Conservation (phyloP, 129 eudicot genomes). For the Tagetes erecta region DNA sequence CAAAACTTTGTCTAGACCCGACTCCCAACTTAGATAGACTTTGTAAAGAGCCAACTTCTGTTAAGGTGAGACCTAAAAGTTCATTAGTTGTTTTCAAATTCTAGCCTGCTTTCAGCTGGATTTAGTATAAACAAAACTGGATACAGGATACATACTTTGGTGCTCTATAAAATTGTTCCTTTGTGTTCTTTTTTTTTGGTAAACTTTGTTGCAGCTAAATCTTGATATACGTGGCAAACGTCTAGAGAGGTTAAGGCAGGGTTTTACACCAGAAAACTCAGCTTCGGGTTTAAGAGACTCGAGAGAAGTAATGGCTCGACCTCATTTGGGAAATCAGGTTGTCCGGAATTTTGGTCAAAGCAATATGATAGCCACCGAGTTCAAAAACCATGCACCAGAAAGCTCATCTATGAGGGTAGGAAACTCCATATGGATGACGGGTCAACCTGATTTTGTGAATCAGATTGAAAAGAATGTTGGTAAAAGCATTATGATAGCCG, state of each 20-base stretch:
- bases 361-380: not conserved
- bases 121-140: not conserved
- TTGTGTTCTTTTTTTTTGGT: conserved; percentile 8
- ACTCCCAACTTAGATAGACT: conserved; percentile 69
- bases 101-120: not conserved
- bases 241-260: conserved; percentile 59
- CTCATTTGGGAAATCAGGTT: not conserved
- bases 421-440: not conserved
- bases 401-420: not conserved
- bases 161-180: not conserved
- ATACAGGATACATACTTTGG: not conserved
- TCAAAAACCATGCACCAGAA: conserved; percentile 2
- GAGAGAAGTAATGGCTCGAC: not conserved
- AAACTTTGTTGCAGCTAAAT: conserved; percentile 48
- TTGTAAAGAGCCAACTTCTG: conserved; percentile 37
- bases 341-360: conserved; percentile 9
- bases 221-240: conserved; percentile 43
- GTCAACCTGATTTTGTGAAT: conserved; percentile 13
- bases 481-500: conserved; percentile 11
- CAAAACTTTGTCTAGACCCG: conserved; percentile 67
- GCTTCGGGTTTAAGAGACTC: not conserved
- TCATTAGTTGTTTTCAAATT: not conserved
- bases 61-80: conserved; percentile 46
- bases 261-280: conserved; percentile 25
- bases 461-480: not conserved